These are phyloP conservation scores for Inonotus hispidus DNA, from an alignment of 1,284 basidiomycete genomes.

Conservation along the genomic window DNA sequence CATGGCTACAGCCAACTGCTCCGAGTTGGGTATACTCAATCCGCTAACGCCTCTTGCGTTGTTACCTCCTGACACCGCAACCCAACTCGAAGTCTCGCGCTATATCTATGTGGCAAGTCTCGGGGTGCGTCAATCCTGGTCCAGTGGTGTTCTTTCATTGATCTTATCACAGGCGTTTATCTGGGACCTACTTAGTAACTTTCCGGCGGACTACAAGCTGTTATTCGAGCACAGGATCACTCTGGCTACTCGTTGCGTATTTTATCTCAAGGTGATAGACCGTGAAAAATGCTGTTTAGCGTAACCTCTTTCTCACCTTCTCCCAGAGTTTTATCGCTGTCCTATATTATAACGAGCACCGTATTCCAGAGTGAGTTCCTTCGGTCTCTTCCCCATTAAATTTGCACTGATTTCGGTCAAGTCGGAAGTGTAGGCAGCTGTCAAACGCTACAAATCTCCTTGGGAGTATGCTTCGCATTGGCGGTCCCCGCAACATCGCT, in stretches of 20 bases:
- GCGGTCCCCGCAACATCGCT: conserved; percentile 9
- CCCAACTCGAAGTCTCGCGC: conserved; percentile 17
- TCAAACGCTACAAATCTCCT: background rate
- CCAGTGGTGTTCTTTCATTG: background rate
- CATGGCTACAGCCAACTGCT: background rate
- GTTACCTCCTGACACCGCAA: conserved; percentile 19
- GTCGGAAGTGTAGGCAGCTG: background rate
- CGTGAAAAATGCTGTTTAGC: background rate
- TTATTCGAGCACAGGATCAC: conserved; percentile 20
- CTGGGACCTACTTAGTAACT: conserved; percentile 27
- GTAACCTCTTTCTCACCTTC: background rate
- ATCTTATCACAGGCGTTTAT: conserved; percentile 22
- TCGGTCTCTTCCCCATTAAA: background rate
- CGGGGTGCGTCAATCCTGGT: conserved; percentile 13
- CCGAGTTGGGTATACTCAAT: conserved; percentile 16
- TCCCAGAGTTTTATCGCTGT: conserved; percentile 9
- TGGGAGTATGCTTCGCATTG: conserved; percentile 7
- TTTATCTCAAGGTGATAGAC: conserved; percentile 25
- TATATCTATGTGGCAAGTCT: conserved; percentile 21
- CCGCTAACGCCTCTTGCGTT: conserved; percentile 23
- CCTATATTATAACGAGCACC: conserved; percentile 11
- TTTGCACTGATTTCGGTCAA: background rate
- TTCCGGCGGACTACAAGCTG: conserved; percentile 24
- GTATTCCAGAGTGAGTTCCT: conserved; percentile 16
- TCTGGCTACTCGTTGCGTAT: conserved; percentile 24